Evolutionary conservation across 2,329 filamentous ascomycete species (phyloP), one percentile per base, ranked within the genome.

Genomic region (Cytospora piceicola): DNA sequence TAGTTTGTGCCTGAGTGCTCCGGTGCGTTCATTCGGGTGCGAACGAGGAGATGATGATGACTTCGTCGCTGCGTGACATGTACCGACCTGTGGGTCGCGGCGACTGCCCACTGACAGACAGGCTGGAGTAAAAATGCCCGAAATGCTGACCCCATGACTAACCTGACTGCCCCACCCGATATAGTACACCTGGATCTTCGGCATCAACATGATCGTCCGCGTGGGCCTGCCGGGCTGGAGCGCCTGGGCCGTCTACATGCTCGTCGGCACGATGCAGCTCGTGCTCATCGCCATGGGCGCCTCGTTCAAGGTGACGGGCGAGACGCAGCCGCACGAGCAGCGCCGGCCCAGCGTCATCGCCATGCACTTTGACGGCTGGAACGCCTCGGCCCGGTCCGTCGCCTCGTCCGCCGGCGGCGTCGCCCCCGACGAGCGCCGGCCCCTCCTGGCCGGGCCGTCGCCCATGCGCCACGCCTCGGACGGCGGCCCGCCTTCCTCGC

Each of bases 111-210:
- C n/a, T 49, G 42, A n/a, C 5, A 11, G 5, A 24, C n/a, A 24
- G 7, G 7, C 17, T n/a, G 20, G 20, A 46, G 17, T 39, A 14
- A 39, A 39, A 17, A 20, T 15, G 42, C n/a, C n/a, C n/a, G n/a
- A n/a, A 49, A 20, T 17, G 42, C 17, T 49, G 51, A 53, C 27
- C 24, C 14, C 14, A 9, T 30, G 51, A 53, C 51, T 52, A 20
- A 52, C 20, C 24, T 22, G 24, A 11, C 24, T 22, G 9, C 27
- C 27, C 27, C 29, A 22, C 15, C 15, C 49, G 7, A 6, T 20
- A 15, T 17, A 58, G 70, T 74, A 72, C 42, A 73, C 73, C 29
- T 74, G 72, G 72, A 72, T 69, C 36, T 71, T 71, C 60, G 69
- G 57, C 1, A 66, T 70, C 58, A 69, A 67, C 53, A 61, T 71